Conservation (phyloP, 1,284 basidiomycete species). For the Rhodotorula sp. region DNA sequence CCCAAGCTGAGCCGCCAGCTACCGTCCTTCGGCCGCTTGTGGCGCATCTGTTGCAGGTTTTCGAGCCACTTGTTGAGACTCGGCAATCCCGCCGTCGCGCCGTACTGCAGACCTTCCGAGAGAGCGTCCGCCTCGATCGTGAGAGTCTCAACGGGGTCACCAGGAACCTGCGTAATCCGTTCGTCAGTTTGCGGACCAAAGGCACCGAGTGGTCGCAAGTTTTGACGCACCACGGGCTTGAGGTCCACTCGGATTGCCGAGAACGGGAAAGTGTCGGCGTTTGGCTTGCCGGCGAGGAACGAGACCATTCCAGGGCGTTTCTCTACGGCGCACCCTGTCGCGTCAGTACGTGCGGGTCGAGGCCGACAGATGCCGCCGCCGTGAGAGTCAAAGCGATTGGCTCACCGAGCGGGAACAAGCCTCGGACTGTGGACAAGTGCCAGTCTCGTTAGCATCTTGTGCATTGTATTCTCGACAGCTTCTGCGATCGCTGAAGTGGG, state of each 20-base stretch:
- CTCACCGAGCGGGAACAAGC: constrained; percentile 63
- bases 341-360: not conserved
- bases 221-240: constrained; percentile 30
- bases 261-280: constrained; percentile 85
- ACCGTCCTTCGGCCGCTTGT: constrained; percentile 54
- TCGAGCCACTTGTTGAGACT: constrained; percentile 56
- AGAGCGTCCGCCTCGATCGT: constrained; percentile 47
- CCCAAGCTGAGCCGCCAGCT: constrained; percentile 75
- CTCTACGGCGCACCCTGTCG: constrained; percentile 52
- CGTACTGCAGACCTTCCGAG: constrained; percentile 51
- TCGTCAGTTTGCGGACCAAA: not conserved
- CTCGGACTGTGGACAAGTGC: constrained; percentile 52
- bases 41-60: constrained; percentile 43
- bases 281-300: constrained; percentile 63
- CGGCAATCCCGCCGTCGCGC: constrained; percentile 68
- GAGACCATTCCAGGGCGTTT: constrained; percentile 75
- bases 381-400: not conserved
- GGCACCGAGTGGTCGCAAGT: not conserved
- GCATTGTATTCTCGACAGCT: not conserved
- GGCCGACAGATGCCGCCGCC: not conserved
- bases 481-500: too few relatives aligned
- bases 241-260: constrained; percentile 48
- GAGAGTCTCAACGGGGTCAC: constrained; percentile 38
- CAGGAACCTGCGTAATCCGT: constrained; percentile 6
- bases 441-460: not conserved